These are phyloP conservation scores for Collybia mongolica DNA, from an alignment of 768 basidiomycete species.

Conservation along the genomic window DNA sequence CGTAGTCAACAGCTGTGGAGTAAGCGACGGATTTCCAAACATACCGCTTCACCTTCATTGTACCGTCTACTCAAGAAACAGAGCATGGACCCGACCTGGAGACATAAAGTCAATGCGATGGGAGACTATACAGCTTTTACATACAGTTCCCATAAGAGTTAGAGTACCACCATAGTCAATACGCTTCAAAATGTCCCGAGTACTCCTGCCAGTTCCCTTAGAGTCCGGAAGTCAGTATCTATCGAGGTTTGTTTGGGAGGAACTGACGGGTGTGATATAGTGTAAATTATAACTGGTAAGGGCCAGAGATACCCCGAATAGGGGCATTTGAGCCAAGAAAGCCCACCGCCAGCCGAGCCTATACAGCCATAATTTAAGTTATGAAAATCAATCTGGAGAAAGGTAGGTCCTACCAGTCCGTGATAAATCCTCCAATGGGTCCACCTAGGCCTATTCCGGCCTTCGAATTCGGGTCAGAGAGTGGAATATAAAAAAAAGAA, in stretches of 20 bases:
- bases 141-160: conserved; percentile 56
- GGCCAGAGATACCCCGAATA: conserved; percentile 60
- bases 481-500: not conserved
- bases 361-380: not conserved
- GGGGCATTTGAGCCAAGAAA: conserved; percentile 69
- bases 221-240: not conserved
- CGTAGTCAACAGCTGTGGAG: not conserved
- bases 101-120: not conserved
- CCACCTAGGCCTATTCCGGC: conserved; percentile 77
- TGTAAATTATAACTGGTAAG: conserved; percentile 55
- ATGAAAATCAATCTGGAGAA: too few relatives aligned
- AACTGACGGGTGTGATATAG: conserved; percentile 64
- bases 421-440: conserved; percentile 68
- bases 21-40: conserved; percentile 5
- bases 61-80: conserved; percentile 70
- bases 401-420: conserved; percentile 47
- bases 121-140: conserved; percentile 19
- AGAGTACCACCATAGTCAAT: conserved; percentile 76
- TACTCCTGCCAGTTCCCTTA: conserved; percentile 62
- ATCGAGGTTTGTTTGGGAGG: not conserved
- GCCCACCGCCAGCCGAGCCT: conserved; percentile 84
- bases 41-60: conserved; percentile 62
- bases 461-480: conserved; percentile 29
- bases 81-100: conserved; percentile 55
- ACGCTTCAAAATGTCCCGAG: conserved; percentile 63